phyloP scores from a whole-genome alignment of 176 grass and related monocot genomes.

The Hordeum vulgare region DNA sequence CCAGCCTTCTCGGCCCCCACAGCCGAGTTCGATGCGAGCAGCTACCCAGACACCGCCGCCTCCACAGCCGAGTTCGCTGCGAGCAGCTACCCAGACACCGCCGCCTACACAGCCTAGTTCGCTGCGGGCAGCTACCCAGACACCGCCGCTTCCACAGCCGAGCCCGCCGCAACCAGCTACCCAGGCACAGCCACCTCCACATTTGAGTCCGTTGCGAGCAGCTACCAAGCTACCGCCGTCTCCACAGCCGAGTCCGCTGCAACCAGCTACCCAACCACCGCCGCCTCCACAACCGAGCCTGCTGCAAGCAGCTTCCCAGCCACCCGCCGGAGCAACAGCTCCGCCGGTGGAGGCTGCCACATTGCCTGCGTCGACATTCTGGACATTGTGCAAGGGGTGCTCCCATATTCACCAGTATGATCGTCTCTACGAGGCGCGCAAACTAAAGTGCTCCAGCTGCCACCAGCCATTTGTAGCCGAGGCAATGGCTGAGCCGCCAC shows the following conservation, averaged over 20 bases:
- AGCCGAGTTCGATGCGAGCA: neutral
- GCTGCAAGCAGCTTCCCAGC: neutral
- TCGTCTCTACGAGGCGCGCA: slow-evolving; percentile 44
- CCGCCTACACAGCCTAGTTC: neutral
- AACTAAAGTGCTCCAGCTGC: slow-evolving; percentile 59
- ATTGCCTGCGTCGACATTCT: slow-evolving; percentile 35
- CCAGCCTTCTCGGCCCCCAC: neutral
- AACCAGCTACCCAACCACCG: neutral
- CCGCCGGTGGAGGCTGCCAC: neutral
- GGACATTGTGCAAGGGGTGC: slow-evolving; percentile 62
- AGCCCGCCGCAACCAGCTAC: neutral
- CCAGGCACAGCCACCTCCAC: neutral
- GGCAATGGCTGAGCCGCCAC: slow-evolving; percentile 47
- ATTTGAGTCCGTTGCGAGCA: neutral
- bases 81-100: neutral
- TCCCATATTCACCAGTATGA: slow-evolving; percentile 72
- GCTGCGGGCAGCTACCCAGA: neutral
- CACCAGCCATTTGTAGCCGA: slow-evolving; percentile 54
- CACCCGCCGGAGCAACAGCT: neutral
- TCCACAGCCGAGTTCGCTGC: too few species aligned
- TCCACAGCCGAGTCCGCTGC: neutral
- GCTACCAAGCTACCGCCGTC: neutral
- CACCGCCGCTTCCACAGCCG: neutral
- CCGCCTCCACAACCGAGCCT: neutral
- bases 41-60: too few species aligned